Evolutionary conservation across 148 eudicot species (phyloP), one percentile per base, ranked within the genome.

Genomic region (Rhododendron mucronatum): DNA sequence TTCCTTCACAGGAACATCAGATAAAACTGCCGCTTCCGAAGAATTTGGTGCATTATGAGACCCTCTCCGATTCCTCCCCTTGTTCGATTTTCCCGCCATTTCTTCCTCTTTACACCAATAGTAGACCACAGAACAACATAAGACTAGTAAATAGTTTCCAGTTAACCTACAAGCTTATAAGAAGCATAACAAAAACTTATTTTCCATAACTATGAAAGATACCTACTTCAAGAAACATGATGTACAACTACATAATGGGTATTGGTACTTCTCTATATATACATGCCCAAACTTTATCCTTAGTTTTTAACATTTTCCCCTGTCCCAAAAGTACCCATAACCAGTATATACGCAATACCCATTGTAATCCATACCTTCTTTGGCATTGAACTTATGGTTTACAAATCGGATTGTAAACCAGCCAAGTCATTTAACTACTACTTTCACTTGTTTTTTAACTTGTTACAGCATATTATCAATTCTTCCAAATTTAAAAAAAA

Each of bases 41-140:
- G 93, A 47, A 81, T 85, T 88, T 14, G 75, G 26, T 41, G 91
- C 82, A 83, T 80, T 80, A 53, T 90, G 92, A 10, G 93, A 41
- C 16, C 88, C 98, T 89, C 85, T 96, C 74, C 89, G 83, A 71
- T 93, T 96, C 90, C 83, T 91, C 84, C 90, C 93, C 88, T 87
- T 94, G 80, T 91, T 95, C 15, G 98, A 93, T 89, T 93, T 96
- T 50, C 98, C 98, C 20, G 98, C 98, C 98, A 96, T 96, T 82
- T 77, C 84, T 87, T 71, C 67, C 57, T 82, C 88, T 85, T 83
- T 73, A 48, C 16, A 69, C 51, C 44, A 73, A 23, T 14, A 12
- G 18, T 5, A 33, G 1, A 53, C 47, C 71, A 84, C 20, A 75
- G 77, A 75, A 21, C 16, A 10, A 23, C 37, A 55, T 7, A 75